Base-by-base conservation (phyloP, 495 filamentous ascomycete genomes). In the Cairneyella variabilis region DNA sequence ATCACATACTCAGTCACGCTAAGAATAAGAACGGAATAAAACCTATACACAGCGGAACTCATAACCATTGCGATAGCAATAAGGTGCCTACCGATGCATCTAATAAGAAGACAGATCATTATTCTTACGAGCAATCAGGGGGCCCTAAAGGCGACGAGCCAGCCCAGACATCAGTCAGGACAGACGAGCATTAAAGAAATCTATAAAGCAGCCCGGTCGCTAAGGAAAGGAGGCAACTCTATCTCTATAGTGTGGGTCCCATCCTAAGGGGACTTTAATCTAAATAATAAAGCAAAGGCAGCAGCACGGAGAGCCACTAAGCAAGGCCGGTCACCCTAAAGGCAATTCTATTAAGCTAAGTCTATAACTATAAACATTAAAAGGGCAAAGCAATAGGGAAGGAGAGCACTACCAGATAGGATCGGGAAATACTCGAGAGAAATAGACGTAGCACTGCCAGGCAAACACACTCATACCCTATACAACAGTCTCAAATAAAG, bases 401-500 rank as follows among this genome's bases (percentile, higher is more conserved):
- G 16, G n/a, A 47, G 6, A 45, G 41, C 46, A 30, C 17, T 56
- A 28, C 60, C 45, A 49, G 56, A 60, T 41, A 53, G 53, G 9
- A 45, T 66, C n/a, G 60, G 62, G 30, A 66, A 57, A 56, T 56
- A 64, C 38, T 58, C 54, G 12, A 66, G 62, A 57, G 50, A 53
- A 53, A 50, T 70, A 28, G 66, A 68, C 58, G 43, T 49, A 39
- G 62, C 54, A 51, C 66, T 67, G 21, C 66, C 58, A 56, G 66
- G 63, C 11, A 66, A 62, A 51, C 55, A 66, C 56, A 68, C 65
- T 18, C 48, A 52, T 40, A 51, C 62, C 20, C 60, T 68, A 21
- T 70, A 70, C 38, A 50, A 69, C 58, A 58, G 36, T 51, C 54
- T 68, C 53, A 62, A 58, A 32, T 57, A 57, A 54, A 64, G 56